Conservation (phyloP, 441 rosid genomes). For the Metrosideros polymorpha region DNA sequence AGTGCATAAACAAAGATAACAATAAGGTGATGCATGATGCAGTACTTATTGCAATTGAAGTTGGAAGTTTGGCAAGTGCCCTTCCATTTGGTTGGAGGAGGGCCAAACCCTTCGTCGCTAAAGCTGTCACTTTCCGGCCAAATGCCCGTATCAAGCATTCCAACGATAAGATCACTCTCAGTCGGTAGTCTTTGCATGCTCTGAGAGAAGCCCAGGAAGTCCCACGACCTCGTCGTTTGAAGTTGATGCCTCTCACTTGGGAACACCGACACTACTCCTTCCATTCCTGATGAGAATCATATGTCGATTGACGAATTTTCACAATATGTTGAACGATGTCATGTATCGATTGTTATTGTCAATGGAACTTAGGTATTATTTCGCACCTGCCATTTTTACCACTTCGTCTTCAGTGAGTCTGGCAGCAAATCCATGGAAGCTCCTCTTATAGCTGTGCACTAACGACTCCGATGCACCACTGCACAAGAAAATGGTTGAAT, state of each 20-base stretch:
- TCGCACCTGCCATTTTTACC: neutral
- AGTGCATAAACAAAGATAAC: neutral
- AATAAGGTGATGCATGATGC: neutral
- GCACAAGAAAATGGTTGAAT: neutral
- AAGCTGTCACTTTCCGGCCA: neutral
- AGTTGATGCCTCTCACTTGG: neutral
- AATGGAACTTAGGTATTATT: neutral
- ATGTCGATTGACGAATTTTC: neutral
- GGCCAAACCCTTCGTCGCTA: conserved; percentile 3
- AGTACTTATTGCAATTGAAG: conserved; percentile 33
- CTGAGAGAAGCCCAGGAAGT: conserved; percentile 2
- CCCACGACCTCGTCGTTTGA: conserved; percentile 15
- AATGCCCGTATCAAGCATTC: conserved; percentile 10
- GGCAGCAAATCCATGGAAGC: neutral
- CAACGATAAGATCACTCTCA: conserved; percentile 4
- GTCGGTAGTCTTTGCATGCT: neutral
- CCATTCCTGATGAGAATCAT: neutral
- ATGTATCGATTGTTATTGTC: neutral
- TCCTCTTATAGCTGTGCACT: neutral
- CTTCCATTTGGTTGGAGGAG: conserved; percentile 19
- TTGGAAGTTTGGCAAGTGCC: conserved; percentile 12
- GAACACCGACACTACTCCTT: conserved; percentile 11
- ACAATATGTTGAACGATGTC: neutral
- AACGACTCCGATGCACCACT: neutral
- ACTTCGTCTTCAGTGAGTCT: neutral